Evolutionary conservation across 2,329 filamentous ascomycete genomes (phyloP).

Genomic region (Pseudogymnoascus sp.): DNA sequence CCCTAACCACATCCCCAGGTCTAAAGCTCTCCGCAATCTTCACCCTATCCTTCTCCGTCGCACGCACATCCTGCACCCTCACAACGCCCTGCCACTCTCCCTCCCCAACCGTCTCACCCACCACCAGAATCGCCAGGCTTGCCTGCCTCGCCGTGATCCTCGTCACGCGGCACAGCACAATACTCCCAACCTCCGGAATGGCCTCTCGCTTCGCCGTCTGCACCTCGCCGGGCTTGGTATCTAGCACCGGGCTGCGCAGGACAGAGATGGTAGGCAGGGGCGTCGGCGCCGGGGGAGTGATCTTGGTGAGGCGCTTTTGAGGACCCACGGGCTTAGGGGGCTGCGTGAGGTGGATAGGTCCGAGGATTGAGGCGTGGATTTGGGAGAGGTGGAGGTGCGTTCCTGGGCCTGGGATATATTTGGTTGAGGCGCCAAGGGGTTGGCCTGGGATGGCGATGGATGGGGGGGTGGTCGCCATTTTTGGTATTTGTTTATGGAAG

Average conservation of each 20-base stretch:
- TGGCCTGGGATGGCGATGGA: slow-evolving; percentile 70
- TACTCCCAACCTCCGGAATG: slow-evolving; percentile 70
- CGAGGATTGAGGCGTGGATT: slow-evolving; percentile 76
- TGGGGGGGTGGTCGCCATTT: slow-evolving; percentile 20
- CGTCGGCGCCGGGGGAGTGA: slow-evolving; percentile 36
- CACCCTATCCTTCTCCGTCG: slow-evolving; percentile 92
- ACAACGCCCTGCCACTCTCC: slow-evolving; percentile 82
- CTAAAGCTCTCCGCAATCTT: slow-evolving; percentile 85
- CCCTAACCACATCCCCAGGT: slow-evolving; percentile 84
- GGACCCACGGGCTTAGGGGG: slow-evolving; percentile 35
- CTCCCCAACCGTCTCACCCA: slow-evolving; percentile 62
- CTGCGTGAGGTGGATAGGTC: slow-evolving; percentile 50
- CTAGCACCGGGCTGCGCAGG: slow-evolving; percentile 25
- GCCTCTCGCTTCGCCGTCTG: slow-evolving; percentile 46
- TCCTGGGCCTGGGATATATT: slow-evolving; percentile 67
- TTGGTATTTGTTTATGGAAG: background rate
- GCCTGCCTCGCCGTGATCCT: slow-evolving; percentile 80
- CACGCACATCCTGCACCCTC: slow-evolving; percentile 80
- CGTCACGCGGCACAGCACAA: slow-evolving; percentile 77
- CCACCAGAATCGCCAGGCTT: slow-evolving; percentile 75
- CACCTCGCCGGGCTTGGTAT: slow-evolving; percentile 23
- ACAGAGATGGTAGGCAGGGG: slow-evolving; percentile 49
- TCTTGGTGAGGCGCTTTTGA: slow-evolving; percentile 51
- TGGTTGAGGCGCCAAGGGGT: slow-evolving; percentile 57
- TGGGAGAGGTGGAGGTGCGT: slow-evolving; percentile 71